Base-by-base conservation (phyloP, 148 eudicot species). In the Rhododendron ovatum region DNA sequence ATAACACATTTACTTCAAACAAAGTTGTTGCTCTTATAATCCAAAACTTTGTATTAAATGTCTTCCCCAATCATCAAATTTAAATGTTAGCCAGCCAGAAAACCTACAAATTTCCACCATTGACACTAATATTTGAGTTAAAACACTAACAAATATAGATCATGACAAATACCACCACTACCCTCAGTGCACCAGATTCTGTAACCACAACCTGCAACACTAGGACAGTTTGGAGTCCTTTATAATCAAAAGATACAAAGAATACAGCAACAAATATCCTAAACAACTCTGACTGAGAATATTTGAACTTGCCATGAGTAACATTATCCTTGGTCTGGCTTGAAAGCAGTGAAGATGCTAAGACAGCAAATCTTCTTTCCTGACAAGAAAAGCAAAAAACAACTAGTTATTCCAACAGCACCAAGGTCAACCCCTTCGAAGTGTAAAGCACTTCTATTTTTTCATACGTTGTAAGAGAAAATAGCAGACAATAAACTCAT, bases 271-370 rank as follows among this genome's bases (percentile, higher is more conserved):
- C 14, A 37, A 13, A 15, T 35, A 37, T 75, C 79, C 51, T 78
- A 47, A 47, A 9, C 17, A 7, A 6, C 55, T 80, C 7, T 28
- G 77, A 69, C 37, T 45, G 33, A 35, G 80, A 75, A 93, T 51
- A 55, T 17, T 55, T 55, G 22, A 55, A 55, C 98, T 94, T 92
- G 89, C 99, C 99, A 91, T 96, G 98, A 80, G 93, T 96, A 83
- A 96, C 98, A 85, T 93, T 89, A 90, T 95, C 99, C 91, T 95
- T 97, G 88, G 99, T 97, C 89, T 97, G 99, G 93, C 99, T 97
- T 53, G 99, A 97, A 82, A 97, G 92, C 85, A 97, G 98, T 48
- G 98, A 90, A 48, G 94, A 91, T 81, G 85, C 87, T 77, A 97
- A 84, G 85, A 95, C 95, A 35, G 98, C 98, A 90, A 94, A 97